Conservation (phyloP, 139 green algal species). For the Asterochloris sp. region DNA sequence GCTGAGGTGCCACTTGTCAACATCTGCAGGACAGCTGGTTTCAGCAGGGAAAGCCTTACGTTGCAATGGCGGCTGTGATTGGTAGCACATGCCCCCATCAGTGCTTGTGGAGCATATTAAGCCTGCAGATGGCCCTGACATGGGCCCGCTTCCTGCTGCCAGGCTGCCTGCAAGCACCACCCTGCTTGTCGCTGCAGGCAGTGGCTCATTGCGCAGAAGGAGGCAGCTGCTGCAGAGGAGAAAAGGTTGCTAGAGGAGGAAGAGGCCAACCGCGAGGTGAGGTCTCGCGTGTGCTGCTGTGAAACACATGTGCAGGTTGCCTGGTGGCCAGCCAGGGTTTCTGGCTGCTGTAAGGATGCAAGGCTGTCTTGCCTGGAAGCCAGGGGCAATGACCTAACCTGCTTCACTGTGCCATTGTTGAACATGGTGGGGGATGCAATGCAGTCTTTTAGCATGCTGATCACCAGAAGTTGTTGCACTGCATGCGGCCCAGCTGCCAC, state of each 20-base stretch:
- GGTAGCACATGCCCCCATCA: not conserved
- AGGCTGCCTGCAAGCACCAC: not conserved
- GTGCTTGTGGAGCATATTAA: not conserved
- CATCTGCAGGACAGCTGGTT: not conserved
- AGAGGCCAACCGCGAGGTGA: constrained; percentile 1
- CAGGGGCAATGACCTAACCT: too few relatives aligned
- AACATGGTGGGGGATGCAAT: too few relatives aligned
- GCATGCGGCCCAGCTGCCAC: not conserved
- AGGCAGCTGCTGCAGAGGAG: constrained; percentile 31
- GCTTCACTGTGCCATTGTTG: too few relatives aligned
- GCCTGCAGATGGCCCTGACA: not conserved
- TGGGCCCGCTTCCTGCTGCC: not conserved
- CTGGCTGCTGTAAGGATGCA: too few relatives aligned
- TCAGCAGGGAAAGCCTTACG: not conserved
- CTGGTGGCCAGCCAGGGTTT: too few relatives aligned
- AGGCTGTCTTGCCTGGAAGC: too few relatives aligned
- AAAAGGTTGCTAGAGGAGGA: constrained; percentile 2
- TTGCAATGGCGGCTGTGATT: not conserved
- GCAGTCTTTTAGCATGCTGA: too few relatives aligned
- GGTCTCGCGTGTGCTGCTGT: too few relatives aligned
- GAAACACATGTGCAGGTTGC: too few relatives aligned
- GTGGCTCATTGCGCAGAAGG: constrained; percentile 36
- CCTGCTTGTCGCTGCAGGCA: constrained; percentile 2
- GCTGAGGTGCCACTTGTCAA: not conserved
- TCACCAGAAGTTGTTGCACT: too few relatives aligned